These are phyloP conservation scores for Pinus tabuliformis DNA, from an alignment of 75 land plant species.

Conservation along the genomic window DNA sequence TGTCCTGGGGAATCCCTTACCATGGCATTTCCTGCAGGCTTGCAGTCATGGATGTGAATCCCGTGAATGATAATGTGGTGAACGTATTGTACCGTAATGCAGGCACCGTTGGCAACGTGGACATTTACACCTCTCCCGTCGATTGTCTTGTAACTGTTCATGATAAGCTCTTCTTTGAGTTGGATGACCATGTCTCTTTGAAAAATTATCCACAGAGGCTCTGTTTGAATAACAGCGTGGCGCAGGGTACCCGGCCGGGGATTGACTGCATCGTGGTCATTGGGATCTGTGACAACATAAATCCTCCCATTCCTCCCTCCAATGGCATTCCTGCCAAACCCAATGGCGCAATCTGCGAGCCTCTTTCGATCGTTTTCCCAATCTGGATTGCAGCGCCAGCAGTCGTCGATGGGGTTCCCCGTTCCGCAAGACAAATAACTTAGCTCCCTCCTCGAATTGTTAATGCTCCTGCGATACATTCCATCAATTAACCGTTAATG, in stretches of 20 bases:
- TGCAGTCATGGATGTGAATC: slow-evolving; percentile 54
- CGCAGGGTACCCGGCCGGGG: slow-evolving; percentile 33
- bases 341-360: slow-evolving; percentile 40
- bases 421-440: slow-evolving; percentile 12
- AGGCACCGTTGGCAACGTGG: slow-evolving; percentile 31
- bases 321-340: slow-evolving; percentile 26
- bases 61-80: slow-evolving; percentile 28
- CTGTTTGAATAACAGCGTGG: slow-evolving; percentile 23
- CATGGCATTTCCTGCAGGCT: slow-evolving; percentile 71
- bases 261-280: slow-evolving; percentile 25
- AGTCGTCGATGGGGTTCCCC: slow-evolving; percentile 56
- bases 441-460: not conserved
- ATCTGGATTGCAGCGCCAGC: slow-evolving; percentile 64
- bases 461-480: not conserved
- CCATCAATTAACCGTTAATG: not conserved
- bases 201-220: slow-evolving; percentile 34
- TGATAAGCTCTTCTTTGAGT: slow-evolving; percentile 31
- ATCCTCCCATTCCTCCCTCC: slow-evolving; percentile 22
- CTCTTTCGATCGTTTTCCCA: slow-evolving; percentile 23
- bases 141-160: slow-evolving; percentile 38
- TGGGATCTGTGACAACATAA: slow-evolving; percentile 25
- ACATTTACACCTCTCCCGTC: slow-evolving; percentile 33
- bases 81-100: slow-evolving; percentile 23
- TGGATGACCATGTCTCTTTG: slow-evolving; percentile 20
- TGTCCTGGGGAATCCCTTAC: slow-evolving; percentile 74